Evolutionary conservation across 1,284 basidiomycete genomes (phyloP), one percentile per base, ranked within the genome.

Genomic region (Malassezia psittaci): DNA sequence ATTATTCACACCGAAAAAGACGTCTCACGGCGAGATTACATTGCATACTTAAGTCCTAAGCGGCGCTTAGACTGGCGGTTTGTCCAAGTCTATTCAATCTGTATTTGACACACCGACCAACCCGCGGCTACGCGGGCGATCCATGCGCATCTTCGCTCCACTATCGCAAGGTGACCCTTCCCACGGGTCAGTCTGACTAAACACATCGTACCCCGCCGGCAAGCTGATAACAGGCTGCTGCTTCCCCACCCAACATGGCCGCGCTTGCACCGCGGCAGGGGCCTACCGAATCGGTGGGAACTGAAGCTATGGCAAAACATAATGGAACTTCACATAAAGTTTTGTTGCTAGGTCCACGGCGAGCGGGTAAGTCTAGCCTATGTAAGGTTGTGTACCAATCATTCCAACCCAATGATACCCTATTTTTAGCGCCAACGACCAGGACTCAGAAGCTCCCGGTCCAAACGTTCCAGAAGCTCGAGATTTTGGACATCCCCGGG

Each of bases 401-500:
- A 60, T 78, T 90, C 48, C 80, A 83, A 0, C 82, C 88, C 0
- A 89, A 88, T 71, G 86, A 96, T 68, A 87, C 89, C 0, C 88
- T 96, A 66, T 96, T 87, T 76, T 82, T 96, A 61, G 90, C 94
- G 63, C 82, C 51, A 15, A 64, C 61, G 11, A 60, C 54, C 9
- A 62, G 61, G 8, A 54, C 54, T 0, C 52, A 54, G 48, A 59
- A 52, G 35, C 52, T 61, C 18, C 43, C 60, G 6, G 57, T 63
- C 6, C 93, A 90, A 75, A 86, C 89, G 37, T 85, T 96, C 61
- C 84, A 94, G 54, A 87, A 88, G 1, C 82, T 96, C 21, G 87
- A 96, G 73, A 83, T 96, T 70, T 96, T 90, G 88, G 91, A 96
- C 72, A 88, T 88, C 60, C 93, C 93, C 0, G 87, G 88, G 11